A percentile compares a stretch with the other conserved stretches of the same genome.
phyloP scores from a whole-genome alignment of 2,329 filamentous ascomycete genomes.

The Arthrobotrys conoides region DNA sequence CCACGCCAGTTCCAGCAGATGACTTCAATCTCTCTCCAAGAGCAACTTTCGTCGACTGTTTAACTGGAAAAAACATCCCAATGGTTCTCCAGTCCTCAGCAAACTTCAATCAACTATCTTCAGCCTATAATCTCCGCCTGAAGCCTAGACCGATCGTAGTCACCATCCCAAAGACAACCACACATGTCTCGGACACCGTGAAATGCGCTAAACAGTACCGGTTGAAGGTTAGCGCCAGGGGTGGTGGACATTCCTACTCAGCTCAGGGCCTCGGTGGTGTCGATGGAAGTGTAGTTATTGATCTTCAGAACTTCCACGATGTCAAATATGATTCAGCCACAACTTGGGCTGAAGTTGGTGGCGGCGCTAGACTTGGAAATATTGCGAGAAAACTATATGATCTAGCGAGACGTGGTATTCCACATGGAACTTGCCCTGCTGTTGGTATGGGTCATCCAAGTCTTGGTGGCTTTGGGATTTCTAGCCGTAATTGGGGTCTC shows the following conservation, averaged over 20 bases:
- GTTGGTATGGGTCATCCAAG: conserved; percentile 68
- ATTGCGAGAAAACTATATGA: conserved; percentile 67
- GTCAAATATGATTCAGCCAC: conserved; percentile 68
- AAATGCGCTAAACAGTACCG: conserved; percentile 71
- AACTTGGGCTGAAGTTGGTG: conserved; percentile 69
- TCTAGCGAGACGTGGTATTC: conserved; percentile 65
- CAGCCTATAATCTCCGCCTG: conserved; percentile 49
- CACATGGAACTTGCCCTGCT: conserved; percentile 62
- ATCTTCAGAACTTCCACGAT: conserved; percentile 69
- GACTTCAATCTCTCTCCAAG: conserved; percentile 18
- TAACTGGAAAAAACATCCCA: conserved; percentile 26
- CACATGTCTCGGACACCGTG: conserved; percentile 73
- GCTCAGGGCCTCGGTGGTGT: conserved; percentile 70
- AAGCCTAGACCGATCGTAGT: conserved; percentile 72
- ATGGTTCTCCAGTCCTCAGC: conserved; percentile 25
- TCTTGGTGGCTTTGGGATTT: conserved; percentile 68
- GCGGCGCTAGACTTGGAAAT: conserved; percentile 70
- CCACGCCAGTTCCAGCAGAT: conserved; percentile 32
- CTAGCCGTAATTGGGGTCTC: conserved; percentile 70
- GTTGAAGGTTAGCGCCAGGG: conserved; percentile 74
- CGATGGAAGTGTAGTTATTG: conserved; percentile 70
- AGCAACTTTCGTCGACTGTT: conserved; percentile 43
- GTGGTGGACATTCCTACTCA: conserved; percentile 77
- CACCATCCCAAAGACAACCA: conserved; percentile 71
- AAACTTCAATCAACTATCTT: conserved; percentile 36